Base-by-base conservation (phyloP, 139 green algal species). In the Picochlorum sp. region DNA sequence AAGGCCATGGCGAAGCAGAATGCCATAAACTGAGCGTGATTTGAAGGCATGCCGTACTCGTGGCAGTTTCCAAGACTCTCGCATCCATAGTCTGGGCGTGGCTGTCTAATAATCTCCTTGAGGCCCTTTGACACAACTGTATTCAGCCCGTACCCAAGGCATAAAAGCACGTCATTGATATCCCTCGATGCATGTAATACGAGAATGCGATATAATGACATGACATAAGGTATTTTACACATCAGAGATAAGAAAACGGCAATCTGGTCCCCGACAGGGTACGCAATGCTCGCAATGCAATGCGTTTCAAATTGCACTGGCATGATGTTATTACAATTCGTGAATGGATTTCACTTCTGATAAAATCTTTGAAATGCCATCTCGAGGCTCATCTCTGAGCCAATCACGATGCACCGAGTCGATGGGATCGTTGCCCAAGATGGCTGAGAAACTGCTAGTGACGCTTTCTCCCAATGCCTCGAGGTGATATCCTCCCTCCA, bases 401-500 rank as follows among this genome's bases (percentile, higher is more conserved):
- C 81, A 63, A 37, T 65, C 63, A 9, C 66, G 65, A 50, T 75
- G 67, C 21, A 81, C 75, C 2, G 23, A 52, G 47, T 80, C 78
- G 16, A 16, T 20, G 2, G 67, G 58, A 0, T 13, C n/a, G 57
- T 71, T 45, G 3, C 82, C 78, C 20, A 92, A 28, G 18, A 94
- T 57, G 7, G 65, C 87, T 47, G 64, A 23, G 64, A 92, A 83
- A 7, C 82, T 85, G 49, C 90, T 88, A 11, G 71, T 73, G 13
- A 96, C 90, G 4, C 74, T 78, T 11, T 86, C 82, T 2, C 71
- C 75, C 10, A 97, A 72, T 2, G 80, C 83, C 21, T 79, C 62
- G 7, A 83, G 56, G 26, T 83, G 60, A 50, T 84, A 97, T 3
- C 91, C 91, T 1, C 91, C 91, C 57, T 97, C 91, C 13, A 97